Percentiles rank a stretch among this genome's conserved stretches.
Evolutionary conservation across 139 green algal genomes (phyloP).

Genomic region (Volvox reticuliferus): DNA sequence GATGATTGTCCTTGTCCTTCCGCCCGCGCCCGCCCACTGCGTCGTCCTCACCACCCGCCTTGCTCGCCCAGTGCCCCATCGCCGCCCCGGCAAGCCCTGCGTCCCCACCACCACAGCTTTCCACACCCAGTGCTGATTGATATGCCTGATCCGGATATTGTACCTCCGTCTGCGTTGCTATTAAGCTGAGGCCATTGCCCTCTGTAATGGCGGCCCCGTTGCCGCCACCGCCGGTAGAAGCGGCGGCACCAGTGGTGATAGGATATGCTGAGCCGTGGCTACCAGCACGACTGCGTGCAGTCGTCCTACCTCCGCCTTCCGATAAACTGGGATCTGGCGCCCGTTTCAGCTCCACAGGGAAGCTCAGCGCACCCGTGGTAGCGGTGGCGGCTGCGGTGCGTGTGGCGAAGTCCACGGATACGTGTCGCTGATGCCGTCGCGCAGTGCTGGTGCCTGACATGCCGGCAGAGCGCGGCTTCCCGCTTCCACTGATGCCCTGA

Average conservation of each 20-base stretch:
- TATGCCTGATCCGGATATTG: too few species aligned
- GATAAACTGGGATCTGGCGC: not conserved
- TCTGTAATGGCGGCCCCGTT: not conserved
- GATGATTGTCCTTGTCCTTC: not conserved
- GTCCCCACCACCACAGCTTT: too few species aligned
- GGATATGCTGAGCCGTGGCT: not conserved
- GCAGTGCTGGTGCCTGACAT: not conserved
- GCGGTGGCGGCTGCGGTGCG: not conserved
- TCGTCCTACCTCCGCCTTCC: not conserved
- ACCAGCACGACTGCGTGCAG: not conserved
- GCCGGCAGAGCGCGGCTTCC: too few species aligned
- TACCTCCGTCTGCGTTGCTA: too few species aligned
- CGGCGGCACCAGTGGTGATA: not conserved
- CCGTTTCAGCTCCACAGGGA: not conserved
- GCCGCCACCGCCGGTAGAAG: not conserved
- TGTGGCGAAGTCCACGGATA: not conserved
- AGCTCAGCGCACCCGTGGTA: not conserved
- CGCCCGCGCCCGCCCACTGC: not conserved
- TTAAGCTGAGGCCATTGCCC: not conserved
- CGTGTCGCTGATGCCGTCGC: not conserved
- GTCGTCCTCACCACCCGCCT: not conserved
- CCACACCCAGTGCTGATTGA: too few species aligned
- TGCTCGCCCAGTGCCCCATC: not conserved
- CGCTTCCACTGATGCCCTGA: not conserved
- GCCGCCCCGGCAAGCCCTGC: not conserved